Evolutionary conservation across 2,329 filamentous ascomycete genomes (phyloP), one percentile per base, ranked within the genome.

Genomic region (Microascus cirrosus): DNA sequence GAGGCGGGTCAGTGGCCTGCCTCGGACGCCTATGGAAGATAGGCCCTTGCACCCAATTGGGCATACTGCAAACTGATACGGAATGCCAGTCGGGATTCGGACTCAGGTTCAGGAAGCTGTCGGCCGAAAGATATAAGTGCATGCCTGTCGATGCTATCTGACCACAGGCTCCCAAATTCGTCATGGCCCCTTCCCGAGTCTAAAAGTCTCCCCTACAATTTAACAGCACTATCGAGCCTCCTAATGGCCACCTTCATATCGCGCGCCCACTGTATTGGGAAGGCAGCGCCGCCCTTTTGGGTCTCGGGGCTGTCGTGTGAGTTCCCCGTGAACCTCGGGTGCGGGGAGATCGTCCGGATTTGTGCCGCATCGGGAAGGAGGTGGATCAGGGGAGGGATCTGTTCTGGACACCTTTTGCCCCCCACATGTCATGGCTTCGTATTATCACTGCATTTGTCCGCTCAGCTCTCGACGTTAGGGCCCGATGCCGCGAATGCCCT

Each of bases 301-400:
- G 15, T 45, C n/a, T n/a, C 39, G 39, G 39, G 39, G 39, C 39
- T 45, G 39, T 45, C 22, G 45, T n/a, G 45, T 5, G 45, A 48
- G 45, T 20, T 42, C 53, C 18, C 7, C 52, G 24, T 15, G 52
- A 13, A 32, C 52, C 32, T 53, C 24, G 24, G 18, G 28, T 15
- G 52, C 24, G 50, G 55, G 50, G 25, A 32, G 55, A 56, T 56
- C 55, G n/a, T 35, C 55, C 55, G 25, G 34, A 22, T 35, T 25
- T 18, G 34, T 50, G 42, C 55, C 55, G 25, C 50, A 51, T 56
- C 32, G 15, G 50, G 55, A 56, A 56, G 42, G 55, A 56, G 55
- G 25, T 56, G 54, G 54, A 25, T 56, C 34, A 39, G 32, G 25
- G 11, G n/a, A 18, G 10, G 36, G n/a, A 8, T 32, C 28, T 8